Base-by-base conservation (phyloP, 2,329 filamentous ascomycete species). In the Akanthomyces lecanii region DNA sequence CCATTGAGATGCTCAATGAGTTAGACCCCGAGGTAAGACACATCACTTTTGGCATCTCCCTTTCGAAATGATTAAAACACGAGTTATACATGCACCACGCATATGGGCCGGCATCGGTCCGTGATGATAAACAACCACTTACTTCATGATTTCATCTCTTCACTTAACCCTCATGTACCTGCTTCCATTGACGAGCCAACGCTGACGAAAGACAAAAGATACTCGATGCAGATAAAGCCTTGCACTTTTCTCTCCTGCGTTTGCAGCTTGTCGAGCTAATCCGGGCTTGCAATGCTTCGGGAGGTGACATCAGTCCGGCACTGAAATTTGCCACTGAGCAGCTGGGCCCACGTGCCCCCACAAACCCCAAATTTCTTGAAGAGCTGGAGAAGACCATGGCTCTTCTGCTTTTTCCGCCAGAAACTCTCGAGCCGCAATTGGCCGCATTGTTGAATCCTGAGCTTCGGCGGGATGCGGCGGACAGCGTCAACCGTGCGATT, bases 21-120 rank as follows among this genome's bases (percentile, higher is more conserved):
- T 79, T 96, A 40, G 91, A 97, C 69, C 90, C 92, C 69, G 88
- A 95, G 85, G 95, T 99, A 87, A 78, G 90, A 73, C 14, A 33
- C 10, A 33, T 50, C 23, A 33, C 12, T 18, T n/a, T 57, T 60
- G 2, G 5, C 40, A 42, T 18, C 18, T 23, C 55, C 45, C 65
- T 68, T 64, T 79, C 85, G 83, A 85, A 78, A 93, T 95, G 95
- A 99, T 99, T 97, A 97, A 82, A 91, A 82, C 73, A 75, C 73
- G 81, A 84, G 83, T 89, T 93, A 87, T 96, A 83, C 94, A 99
- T 99, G 95, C 95, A 99, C 95, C 95, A 99, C 95, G 92, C 95
- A 92, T 95, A 98, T 86, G 82, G 63, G 38, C 51, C 58, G 58
- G 53, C 84, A 86, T 87, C 82, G 82, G 86, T 88, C 85, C 78